A percentile compares a stretch with the other conserved stretches of the same genome.
These are phyloP conservation scores for Imleria badia DNA, from an alignment of 768 basidiomycete species.

Conservation along the genomic window DNA sequence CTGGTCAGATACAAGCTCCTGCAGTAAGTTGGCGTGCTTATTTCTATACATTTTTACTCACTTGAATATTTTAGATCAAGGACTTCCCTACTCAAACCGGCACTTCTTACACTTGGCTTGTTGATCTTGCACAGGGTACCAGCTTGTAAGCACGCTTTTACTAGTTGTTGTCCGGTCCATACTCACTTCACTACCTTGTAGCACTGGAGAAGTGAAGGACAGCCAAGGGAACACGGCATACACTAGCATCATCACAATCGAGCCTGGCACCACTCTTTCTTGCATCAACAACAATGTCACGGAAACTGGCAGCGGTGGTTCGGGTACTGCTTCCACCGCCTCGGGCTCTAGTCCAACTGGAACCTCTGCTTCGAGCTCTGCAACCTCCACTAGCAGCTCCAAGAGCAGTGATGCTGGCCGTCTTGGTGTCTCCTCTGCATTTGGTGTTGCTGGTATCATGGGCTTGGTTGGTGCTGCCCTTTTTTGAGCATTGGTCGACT, in stretches of 20 bases:
- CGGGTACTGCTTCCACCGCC: background rate
- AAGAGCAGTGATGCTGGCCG: constrained; percentile 34
- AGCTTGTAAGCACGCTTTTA: constrained; percentile 39
- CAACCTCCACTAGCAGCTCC: constrained; percentile 21
- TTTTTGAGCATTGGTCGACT: constrained; percentile 33
- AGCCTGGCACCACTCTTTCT: constrained; percentile 31
- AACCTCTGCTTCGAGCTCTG: constrained; percentile 1
- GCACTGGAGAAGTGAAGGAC: constrained; percentile 72
- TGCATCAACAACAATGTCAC: constrained; percentile 28
- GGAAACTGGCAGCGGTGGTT: constrained; percentile 9
- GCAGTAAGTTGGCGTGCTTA: constrained; percentile 41
- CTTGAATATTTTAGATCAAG: constrained; percentile 44
- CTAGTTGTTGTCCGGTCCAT: background rate
- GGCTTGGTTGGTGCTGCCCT: constrained; percentile 52
- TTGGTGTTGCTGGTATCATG: constrained; percentile 49
- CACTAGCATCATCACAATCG: constrained; percentile 50
- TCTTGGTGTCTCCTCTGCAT: constrained; percentile 29
- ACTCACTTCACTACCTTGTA: constrained; percentile 27
- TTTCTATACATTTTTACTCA: background rate
- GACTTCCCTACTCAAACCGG: constrained; percentile 47
- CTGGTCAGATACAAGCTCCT: constrained; percentile 48
- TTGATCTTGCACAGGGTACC: constrained; percentile 45
- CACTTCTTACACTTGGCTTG: constrained; percentile 52
- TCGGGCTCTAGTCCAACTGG: constrained; percentile 4
- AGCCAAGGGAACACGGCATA: constrained; percentile 51